Base-by-base conservation (phyloP, 1,139 yeast genomes). In the Hemisphaericaspora xylanilytica region DNA sequence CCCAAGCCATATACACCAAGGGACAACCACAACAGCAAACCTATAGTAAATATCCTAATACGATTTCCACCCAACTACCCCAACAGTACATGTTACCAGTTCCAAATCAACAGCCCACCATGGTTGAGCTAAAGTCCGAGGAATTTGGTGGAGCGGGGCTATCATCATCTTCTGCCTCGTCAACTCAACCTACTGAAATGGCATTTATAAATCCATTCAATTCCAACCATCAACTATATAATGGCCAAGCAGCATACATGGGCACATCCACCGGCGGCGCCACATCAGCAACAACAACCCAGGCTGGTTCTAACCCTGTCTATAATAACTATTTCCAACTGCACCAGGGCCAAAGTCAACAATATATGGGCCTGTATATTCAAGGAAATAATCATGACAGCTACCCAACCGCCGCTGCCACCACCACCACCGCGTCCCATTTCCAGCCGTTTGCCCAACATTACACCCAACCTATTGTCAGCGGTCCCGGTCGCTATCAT, bases 131-230 rank as follows among this genome's bases (percentile, higher is more conserved):
- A 5, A 46, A 45, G 36, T 35, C 47, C 36, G 54, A 50, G 11
- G 58, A 55, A 12, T 31, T 15, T 11, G 12, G 21, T 5, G 20
- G 31, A 4, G 4, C 16, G 12, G 15, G 37, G 11, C 36, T 33
- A 33, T 28, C n/a, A n/a, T n/a, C n/a, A n/a, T n/a, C n/a, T n/a
- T n/a, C n/a, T n/a, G n/a, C n/a, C n/a, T n/a, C n/a, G n/a, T n/a
- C n/a, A n/a, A n/a, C 32, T 15, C 27, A 22, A 5, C 15, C 18
- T n/a, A 20, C 36, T 13, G 55, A 52, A 25, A 37, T 56, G 10
- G 45, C 51, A 3, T 59, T 58, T 37, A 48, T 53, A 14, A 59
- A 57, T 39, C 63, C 61, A 9, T 57, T 56, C 42, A 40, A 46
- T 2, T 43, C 48, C 4, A 28, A 38, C 13, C 48, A 37, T n/a